phyloP scores from a whole-genome alignment of 2,329 filamentous ascomycete genomes.

The Stachybotrys chartarum region DNA sequence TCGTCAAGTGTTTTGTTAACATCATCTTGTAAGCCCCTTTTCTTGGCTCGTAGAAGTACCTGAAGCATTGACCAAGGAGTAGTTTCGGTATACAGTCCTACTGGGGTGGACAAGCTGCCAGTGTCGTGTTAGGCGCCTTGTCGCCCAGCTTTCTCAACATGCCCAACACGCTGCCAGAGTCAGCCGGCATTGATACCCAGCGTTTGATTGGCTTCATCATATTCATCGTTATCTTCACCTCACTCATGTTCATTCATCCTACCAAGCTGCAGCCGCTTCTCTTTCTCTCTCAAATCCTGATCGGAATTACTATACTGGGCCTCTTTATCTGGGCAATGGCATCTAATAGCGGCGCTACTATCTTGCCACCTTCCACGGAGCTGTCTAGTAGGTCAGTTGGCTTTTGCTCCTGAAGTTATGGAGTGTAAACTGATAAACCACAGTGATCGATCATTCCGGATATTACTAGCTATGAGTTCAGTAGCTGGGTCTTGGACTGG shows the following conservation, averaged over 20 bases:
- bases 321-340: not conserved
- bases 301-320: not conserved
- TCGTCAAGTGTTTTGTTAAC: not conserved
- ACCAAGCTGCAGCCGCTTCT: not conserved
- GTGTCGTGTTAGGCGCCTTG: conserved; percentile 1
- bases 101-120: not conserved
- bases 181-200: conserved; percentile 28
- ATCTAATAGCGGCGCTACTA: not conserved
- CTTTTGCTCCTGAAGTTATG: not conserved
- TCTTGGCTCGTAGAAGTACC: too few species aligned
- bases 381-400: not conserved
- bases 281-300: not conserved
- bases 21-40: not conserved
- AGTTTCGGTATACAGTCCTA: conserved; percentile 21
- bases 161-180: conserved; percentile 34
- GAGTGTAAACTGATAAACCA: not conserved
- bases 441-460: not conserved
- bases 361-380: not conserved
- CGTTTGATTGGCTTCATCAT: conserved; percentile 39
- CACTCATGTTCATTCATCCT: conserved; percentile 26
- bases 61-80: too few species aligned
- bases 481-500: not conserved
- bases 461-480: not conserved
- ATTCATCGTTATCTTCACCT: conserved; percentile 33
- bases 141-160: conserved; percentile 32